Percentiles rank a stretch among this genome's conserved stretches.
These are phyloP conservation scores for Agaricus sinodeliciosus DNA, from an alignment of 768 basidiomycete species.

Conservation along the genomic window DNA sequence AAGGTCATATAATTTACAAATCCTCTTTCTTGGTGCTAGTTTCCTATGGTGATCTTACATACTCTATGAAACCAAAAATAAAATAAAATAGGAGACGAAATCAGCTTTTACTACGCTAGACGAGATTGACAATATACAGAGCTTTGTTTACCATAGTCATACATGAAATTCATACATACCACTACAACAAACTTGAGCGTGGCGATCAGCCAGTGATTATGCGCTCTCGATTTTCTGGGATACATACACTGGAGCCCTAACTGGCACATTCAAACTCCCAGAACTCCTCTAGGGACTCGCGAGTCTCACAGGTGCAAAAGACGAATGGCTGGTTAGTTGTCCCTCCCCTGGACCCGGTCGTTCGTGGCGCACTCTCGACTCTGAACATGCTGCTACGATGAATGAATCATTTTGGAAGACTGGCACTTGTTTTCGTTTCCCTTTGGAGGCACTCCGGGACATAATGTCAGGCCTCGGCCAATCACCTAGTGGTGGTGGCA, in stretches of 20 bases:
- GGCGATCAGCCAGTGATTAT: not conserved
- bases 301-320: not conserved
- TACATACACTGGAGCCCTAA: not conserved
- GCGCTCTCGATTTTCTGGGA: not conserved
- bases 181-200: not conserved
- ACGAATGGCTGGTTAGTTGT: not conserved
- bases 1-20: too few relatives aligned
- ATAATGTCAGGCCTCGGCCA: conserved; percentile 47
- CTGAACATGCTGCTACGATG: not conserved
- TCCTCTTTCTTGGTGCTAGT: too few relatives aligned
- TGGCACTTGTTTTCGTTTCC: conserved; percentile 21
- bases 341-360: not conserved
- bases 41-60: too few relatives aligned
- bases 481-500: conserved; percentile 42
- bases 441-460: conserved; percentile 20
- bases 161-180: not conserved
- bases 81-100: not conserved
- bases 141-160: not conserved
- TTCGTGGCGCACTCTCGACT: not conserved
- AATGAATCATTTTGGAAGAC: not conserved
- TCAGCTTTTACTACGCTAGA: too few relatives aligned
- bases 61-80: too few relatives aligned
- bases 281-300: conserved; percentile 4
- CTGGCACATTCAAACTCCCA: conserved; percentile 4
- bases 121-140: not conserved